Base-by-base conservation (phyloP, 345 rosid species). In the Clausena lansium region DNA sequence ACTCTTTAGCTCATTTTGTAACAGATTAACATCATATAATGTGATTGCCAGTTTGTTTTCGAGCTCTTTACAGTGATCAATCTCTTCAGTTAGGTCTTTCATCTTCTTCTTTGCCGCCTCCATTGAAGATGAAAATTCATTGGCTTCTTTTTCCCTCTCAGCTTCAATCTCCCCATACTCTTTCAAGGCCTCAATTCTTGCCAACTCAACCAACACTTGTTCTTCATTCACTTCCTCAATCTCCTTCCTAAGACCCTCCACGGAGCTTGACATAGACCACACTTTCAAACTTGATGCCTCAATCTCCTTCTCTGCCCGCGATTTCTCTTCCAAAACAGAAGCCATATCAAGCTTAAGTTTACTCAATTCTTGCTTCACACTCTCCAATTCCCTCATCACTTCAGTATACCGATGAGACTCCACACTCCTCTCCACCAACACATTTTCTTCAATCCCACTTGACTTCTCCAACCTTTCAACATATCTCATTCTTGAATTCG, bases 181-280 rank as follows among this genome's bases (percentile, higher is more conserved):
- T 70, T 88, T 91, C 86, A 86, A 75, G 57, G 99, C 98, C 84
- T 96, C 97, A 0, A 96, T 91, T 74, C 83, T 78, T 0, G 98
- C 98, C 70, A 96, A 67, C 84, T 96, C 98, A 76, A 85, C 92
- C 15, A 91, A 77, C 81, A 96, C 90, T 77, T 85, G 92, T 71
- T 96, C 98, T 79, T 94, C 99, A 15, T 90, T 89, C 9, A 82
- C 90, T 75, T 79, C 90, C 67, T 90, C 97, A 2, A 90, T 91
- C 80, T 94, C 88, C 82, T 83, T 83, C 89, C 83, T 88, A 20
- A 94, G 87, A 7, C 70, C 86, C 60, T 88, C 91, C 0, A 68
- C 78, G 52, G 84, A 76, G 70, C 65, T 81, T 77, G 75, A 52
- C 70, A 85, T 75, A n/a, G 86, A 79, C 80, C 65, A 69, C 32